These are phyloP conservation scores for Bidens hawaiensis DNA, from an alignment of 140 eudicot genomes.

Conservation along the genomic window DNA sequence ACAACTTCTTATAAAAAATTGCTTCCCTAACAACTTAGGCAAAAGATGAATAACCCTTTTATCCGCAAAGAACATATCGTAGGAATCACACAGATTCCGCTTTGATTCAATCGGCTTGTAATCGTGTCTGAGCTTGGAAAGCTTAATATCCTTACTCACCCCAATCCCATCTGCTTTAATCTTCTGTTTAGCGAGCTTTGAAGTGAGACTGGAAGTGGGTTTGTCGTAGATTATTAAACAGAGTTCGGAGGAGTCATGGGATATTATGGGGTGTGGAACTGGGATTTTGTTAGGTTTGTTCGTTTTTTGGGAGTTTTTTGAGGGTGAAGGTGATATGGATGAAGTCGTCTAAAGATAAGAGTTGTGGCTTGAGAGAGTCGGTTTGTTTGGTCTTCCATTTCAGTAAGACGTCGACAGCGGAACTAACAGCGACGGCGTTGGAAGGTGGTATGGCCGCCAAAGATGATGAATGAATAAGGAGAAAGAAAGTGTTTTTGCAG, in stretches of 20 bases:
- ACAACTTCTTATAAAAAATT: conserved; percentile 53
- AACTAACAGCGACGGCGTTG: no score
- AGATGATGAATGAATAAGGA: no score
- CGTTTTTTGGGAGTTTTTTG: no score
- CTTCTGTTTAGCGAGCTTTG: no score
- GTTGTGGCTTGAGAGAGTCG: conserved; percentile 32
- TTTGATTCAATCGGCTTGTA: conserved; percentile 59
- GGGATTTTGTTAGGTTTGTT: no score
- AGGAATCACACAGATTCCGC: conserved; percentile 59
- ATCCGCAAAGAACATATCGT: conserved; percentile 72
- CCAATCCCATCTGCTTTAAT: no score
- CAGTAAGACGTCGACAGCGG: conserved; percentile 44
- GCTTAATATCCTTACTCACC: no score
- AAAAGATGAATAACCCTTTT: no score
- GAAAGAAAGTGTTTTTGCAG: no score
- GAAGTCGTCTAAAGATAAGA: conserved; percentile 59
- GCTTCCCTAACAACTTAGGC: no score
- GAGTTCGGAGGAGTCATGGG: conserved; percentile 27
- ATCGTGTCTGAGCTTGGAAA: conserved; percentile 55
- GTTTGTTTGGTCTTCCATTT: no score
- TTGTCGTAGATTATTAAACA: conserved; percentile 70
- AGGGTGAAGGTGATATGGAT: conserved; percentile 63
- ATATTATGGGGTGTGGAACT: conserved; percentile 46
- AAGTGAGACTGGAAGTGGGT: conserved; percentile 38
- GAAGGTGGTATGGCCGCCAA: no score